These are phyloP conservation scores for Pseudozyma hubeiensis DNA, from an alignment of 1,284 basidiomycete genomes.

Conservation along the genomic window DNA sequence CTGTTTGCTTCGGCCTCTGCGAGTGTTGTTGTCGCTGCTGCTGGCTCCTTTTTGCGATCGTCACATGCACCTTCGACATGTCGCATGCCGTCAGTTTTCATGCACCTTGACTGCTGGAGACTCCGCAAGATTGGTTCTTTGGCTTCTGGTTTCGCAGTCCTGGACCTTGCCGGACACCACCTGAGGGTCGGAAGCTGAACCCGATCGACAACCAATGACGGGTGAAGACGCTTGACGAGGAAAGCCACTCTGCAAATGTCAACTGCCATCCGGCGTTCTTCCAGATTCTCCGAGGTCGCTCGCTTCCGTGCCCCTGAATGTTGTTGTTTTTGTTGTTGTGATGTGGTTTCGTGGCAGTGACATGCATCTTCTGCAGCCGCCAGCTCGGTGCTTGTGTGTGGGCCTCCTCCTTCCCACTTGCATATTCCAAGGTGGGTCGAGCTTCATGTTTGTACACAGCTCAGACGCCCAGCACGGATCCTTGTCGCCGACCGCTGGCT, in stretches of 20 bases:
- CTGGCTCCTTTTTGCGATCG: constrained; percentile 24
- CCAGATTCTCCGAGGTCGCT: constrained; percentile 1
- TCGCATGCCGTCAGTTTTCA: constrained; percentile 6
- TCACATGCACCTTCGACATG: constrained; percentile 32
- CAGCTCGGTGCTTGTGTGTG: neutral
- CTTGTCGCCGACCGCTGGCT: too few species aligned
- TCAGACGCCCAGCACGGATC: too few species aligned
- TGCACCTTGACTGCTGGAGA: neutral
- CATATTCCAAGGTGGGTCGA: too few species aligned
- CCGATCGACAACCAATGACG: neutral
- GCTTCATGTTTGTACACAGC: neutral
- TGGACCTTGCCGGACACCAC: neutral
- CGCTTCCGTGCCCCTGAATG: neutral
- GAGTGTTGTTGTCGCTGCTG: neutral
- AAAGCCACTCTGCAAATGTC: constrained; percentile 1
- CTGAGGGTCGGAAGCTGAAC: neutral
- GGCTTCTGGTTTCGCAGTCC: neutral
- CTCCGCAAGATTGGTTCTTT: neutral
- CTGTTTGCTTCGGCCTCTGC: neutral
- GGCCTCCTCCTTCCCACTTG: neutral
- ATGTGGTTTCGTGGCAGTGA: constrained; percentile 1
- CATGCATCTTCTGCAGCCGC: neutral
- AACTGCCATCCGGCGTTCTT: constrained; percentile 6
- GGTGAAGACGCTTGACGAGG: neutral
- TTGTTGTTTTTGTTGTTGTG: neutral